Conservation (phyloP, 2,329 filamentous ascomycete species). For the Pseudonectria buxi region DNA sequence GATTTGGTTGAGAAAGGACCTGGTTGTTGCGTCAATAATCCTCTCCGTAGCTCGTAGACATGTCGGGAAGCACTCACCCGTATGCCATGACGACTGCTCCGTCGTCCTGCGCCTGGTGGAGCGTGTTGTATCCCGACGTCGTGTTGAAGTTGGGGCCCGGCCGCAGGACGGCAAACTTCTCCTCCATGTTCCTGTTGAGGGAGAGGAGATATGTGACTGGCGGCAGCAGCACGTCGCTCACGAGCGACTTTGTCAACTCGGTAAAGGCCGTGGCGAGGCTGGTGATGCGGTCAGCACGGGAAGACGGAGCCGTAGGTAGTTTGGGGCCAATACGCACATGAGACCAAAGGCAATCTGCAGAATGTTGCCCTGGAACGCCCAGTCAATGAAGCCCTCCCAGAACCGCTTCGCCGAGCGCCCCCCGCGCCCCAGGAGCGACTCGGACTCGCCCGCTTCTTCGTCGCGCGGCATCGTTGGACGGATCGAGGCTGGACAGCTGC, state of each 20-base stretch:
- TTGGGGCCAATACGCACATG: conserved; percentile 43
- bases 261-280: conserved; percentile 67
- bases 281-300: conserved; percentile 5
- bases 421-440: conserved; percentile 39
- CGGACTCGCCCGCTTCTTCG: conserved; percentile 31
- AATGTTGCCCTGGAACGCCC: conserved; percentile 68
- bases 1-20: conserved; percentile 55
- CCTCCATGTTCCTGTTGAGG: conserved; percentile 63
- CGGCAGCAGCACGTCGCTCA: conserved; percentile 63
- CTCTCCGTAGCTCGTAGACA: too few species aligned
- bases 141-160: conserved; percentile 47
- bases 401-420: conserved; percentile 42
- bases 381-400: conserved; percentile 62
- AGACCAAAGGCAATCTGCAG: conserved; percentile 69
- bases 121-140: conserved; percentile 59
- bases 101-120: conserved; percentile 61
- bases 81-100: conserved; percentile 68
- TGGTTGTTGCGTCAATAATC: too few species aligned
- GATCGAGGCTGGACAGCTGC: not conserved
- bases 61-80: conserved; percentile 44
- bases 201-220: conserved; percentile 63
- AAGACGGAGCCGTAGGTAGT: not conserved
- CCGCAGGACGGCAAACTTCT: conserved; percentile 64
- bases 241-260: conserved; percentile 63
- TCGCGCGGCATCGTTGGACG: conserved; percentile 27